Conservation (phyloP, 2,329 filamentous ascomycete species). For the Alternaria gansuensis region DNA sequence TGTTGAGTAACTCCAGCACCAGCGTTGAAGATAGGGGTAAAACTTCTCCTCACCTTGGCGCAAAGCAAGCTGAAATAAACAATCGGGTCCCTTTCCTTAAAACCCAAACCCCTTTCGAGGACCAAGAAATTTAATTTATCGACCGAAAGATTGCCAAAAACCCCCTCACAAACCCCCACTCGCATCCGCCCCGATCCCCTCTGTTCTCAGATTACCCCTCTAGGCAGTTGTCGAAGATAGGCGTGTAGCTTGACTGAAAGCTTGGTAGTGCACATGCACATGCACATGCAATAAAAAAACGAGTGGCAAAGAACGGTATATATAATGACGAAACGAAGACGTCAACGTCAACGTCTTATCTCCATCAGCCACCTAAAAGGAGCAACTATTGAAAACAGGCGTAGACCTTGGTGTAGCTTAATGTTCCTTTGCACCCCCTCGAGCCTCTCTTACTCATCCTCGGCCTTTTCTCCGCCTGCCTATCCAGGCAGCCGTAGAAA, state of each 20-base stretch:
- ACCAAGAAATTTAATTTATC: background rate
- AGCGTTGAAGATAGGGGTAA: constrained; percentile 18
- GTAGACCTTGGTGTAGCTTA: constrained; percentile 2
- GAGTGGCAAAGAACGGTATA: background rate
- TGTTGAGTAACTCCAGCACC: constrained; percentile 12
- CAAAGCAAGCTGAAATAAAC: background rate
- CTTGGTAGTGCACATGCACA: background rate
- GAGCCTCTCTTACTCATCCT: too few relatives aligned
- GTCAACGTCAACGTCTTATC: background rate
- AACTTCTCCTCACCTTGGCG: constrained; percentile 19
- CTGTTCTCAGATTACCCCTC: background rate
- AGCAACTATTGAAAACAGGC: background rate
- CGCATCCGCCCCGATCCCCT: background rate
- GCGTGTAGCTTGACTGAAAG: constrained; percentile 10
- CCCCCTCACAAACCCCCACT: background rate
- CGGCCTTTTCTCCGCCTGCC: background rate
- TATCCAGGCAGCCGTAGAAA: constrained; percentile 4
- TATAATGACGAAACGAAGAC: background rate
- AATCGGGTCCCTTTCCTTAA: constrained; percentile 6
- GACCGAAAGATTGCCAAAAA: constrained; percentile 1
- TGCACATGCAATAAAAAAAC: background rate
- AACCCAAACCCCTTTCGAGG: background rate
- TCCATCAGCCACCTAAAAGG: background rate
- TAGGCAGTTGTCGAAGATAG: constrained; percentile 11
- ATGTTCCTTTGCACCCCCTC: too few relatives aligned